These are phyloP conservation scores for Trichothecium sympodiale DNA, from an alignment of 2,329 filamentous ascomycete species.

Conservation along the genomic window DNA sequence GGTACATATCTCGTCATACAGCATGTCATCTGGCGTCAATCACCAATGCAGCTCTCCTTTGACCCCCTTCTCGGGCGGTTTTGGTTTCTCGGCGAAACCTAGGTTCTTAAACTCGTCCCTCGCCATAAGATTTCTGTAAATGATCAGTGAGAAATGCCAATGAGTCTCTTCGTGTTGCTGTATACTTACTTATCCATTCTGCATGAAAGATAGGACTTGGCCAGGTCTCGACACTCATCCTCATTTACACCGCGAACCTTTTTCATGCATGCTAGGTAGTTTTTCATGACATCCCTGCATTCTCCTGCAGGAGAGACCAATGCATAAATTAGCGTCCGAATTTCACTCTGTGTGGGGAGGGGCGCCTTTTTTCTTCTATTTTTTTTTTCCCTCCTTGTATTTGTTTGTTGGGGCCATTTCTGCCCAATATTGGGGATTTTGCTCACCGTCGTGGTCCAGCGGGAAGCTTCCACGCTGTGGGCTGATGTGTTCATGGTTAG, in stretches of 20 bases:
- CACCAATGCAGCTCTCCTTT: slow-evolving; percentile 27
- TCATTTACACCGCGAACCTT: slow-evolving; percentile 76
- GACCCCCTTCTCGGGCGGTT: slow-evolving; percentile 19
- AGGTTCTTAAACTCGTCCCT: slow-evolving; percentile 91
- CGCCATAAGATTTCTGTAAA: slow-evolving; percentile 78
- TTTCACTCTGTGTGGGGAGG: no score
- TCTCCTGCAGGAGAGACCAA: slow-evolving; percentile 48
- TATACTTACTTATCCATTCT: slow-evolving; percentile 78
- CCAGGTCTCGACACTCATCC: slow-evolving; percentile 70
- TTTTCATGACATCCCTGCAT: slow-evolving; percentile 80
- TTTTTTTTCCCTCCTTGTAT: no score
- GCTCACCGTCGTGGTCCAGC: slow-evolving; percentile 74
- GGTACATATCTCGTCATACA: neutral
- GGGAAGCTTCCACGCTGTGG: slow-evolving; percentile 91
- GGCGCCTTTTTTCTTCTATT: no score
- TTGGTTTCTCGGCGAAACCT: slow-evolving; percentile 46
- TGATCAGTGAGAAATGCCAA: neutral
- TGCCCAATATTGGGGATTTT: neutral
- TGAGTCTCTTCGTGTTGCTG: neutral
- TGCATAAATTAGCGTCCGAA: neutral
- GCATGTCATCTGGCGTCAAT: neutral
- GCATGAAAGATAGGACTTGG: slow-evolving; percentile 81
- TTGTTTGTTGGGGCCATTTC: no score
- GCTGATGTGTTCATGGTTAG: slow-evolving; percentile 27
- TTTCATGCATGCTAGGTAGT: slow-evolving; percentile 81